Conservation (phyloP, 2,329 filamentous ascomycete genomes). For the Talaromyces sp. region DNA sequence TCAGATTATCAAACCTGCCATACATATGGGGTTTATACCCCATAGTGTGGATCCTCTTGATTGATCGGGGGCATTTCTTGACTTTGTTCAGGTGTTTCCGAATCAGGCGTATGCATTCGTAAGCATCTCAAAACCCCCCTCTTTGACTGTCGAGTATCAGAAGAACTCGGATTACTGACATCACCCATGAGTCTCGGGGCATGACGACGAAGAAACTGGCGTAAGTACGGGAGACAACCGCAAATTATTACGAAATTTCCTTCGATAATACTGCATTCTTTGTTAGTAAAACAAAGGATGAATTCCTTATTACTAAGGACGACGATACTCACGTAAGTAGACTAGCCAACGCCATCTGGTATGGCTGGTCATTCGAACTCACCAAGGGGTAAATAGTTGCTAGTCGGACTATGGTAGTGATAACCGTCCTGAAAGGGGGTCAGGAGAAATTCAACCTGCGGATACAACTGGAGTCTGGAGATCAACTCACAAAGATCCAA, state of each 20-base stretch:
- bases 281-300: background rate
- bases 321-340: conserved; percentile 13
- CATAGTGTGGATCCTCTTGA: background rate
- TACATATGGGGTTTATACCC: background rate
- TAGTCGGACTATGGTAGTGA: conserved; percentile 22
- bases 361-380: conserved; percentile 17
- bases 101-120: background rate
- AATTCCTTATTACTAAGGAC: too few species aligned
- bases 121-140: background rate
- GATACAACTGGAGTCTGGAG: background rate
- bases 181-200: conserved; percentile 18
- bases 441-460: background rate
- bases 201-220: conserved; percentile 22
- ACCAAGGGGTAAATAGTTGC: conserved; percentile 22
- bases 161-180: background rate
- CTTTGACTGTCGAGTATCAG: background rate
- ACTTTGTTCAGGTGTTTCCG: background rate
- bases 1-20: background rate
- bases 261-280: conserved; percentile 21
- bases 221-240: conserved; percentile 22
- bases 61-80: background rate
- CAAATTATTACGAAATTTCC: conserved; percentile 25
- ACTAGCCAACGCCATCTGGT: conserved; percentile 17
- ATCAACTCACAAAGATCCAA: background rate
- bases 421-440: conserved; percentile 16